These are phyloP conservation scores for Hypoxylon sp. DNA, from an alignment of 2,329 filamentous ascomycete species.

Conservation along the genomic window DNA sequence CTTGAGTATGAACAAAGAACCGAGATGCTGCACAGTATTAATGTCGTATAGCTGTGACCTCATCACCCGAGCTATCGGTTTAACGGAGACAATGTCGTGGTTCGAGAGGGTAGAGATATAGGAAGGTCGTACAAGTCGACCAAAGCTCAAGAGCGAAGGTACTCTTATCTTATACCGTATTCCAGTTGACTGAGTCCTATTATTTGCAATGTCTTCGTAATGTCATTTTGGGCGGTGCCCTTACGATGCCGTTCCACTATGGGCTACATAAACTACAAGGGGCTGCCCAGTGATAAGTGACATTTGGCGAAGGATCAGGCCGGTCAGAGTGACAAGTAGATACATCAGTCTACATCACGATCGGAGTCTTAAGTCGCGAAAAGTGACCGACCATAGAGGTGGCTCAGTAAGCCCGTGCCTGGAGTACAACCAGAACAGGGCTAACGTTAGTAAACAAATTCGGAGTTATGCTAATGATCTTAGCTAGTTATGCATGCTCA, in stretches of 20 bases:
- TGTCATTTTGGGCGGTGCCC: slow-evolving; percentile 28
- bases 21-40: slow-evolving; percentile 14
- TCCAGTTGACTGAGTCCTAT: slow-evolving; percentile 4
- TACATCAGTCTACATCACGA: slow-evolving; percentile 47
- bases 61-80: slow-evolving; percentile 26
- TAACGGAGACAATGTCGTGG: slow-evolving; percentile 20
- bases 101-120: slow-evolving; percentile 3
- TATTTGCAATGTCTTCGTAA: slow-evolving; percentile 22
- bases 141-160: slow-evolving; percentile 1
- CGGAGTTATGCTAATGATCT: slow-evolving; percentile 35
- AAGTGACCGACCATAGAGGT: slow-evolving; percentile 40
- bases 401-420: slow-evolving; percentile 49
- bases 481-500: slow-evolving; percentile 33
- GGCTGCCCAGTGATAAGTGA: slow-evolving; percentile 23
- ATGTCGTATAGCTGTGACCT: slow-evolving; percentile 26
- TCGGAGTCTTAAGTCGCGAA: slow-evolving; percentile 45
- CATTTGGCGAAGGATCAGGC: slow-evolving; percentile 32
- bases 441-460: slow-evolving; percentile 41
- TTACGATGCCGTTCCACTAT: slow-evolving; percentile 27
- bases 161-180: slow-evolving; percentile 39
- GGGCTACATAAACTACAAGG: background rate
- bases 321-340: slow-evolving; percentile 42
- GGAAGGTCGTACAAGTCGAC: slow-evolving; percentile 35
- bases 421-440: slow-evolving; percentile 39
- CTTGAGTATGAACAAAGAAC: slow-evolving; percentile 22